Evolutionary conservation across 768 basidiomycete species (phyloP), one percentile per base, ranked within the genome.

Genomic region (Suillus occidentalis): DNA sequence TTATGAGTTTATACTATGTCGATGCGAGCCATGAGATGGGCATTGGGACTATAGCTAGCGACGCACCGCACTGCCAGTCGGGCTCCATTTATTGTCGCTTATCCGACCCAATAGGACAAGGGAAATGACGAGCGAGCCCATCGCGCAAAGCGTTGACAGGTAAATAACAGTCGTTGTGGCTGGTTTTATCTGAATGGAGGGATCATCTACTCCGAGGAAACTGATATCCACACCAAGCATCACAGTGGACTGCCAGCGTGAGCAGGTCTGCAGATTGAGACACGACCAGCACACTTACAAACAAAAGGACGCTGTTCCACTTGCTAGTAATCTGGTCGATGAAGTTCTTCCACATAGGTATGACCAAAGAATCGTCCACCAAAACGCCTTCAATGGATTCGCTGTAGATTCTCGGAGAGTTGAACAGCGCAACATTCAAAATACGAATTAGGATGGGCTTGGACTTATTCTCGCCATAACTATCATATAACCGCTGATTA

Each of bases 191-290:
- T 22, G 45, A 60, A 13, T 28, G n/a, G 16, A 22, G 37, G 56
- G 56, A 60, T 71, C 12, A 16, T 20, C 78, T 47, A 82, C 77
- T 34, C 77, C 76, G 10, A 88, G 71, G 68, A 86, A 85, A 0
- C 81, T 81, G 1, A 88, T 81, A 60, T 85, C 84, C 1, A 81
- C 83, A n/a, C 80, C 81, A 5, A 87, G 72, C 42, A 87, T 71
- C 12, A 86, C 83, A 2, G 83, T 83, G 0, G 78, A 79, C 84
- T 86, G 16, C 40, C 18, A 43, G 2, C 8, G 61, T 61, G 36
- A 36, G 16, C 2, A 25, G 16, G 14, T 20, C 28, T 65, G 47
- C 0, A 45, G 3, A 39, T 43, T 25, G 4, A 4, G 16, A 9
- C 2, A 31, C 9, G 20, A 6, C 42, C 31, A 20, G 18, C 9